Evolutionary conservation across 2,329 filamentous ascomycete genomes (phyloP).

Genomic region (Penicillium palitans): DNA sequence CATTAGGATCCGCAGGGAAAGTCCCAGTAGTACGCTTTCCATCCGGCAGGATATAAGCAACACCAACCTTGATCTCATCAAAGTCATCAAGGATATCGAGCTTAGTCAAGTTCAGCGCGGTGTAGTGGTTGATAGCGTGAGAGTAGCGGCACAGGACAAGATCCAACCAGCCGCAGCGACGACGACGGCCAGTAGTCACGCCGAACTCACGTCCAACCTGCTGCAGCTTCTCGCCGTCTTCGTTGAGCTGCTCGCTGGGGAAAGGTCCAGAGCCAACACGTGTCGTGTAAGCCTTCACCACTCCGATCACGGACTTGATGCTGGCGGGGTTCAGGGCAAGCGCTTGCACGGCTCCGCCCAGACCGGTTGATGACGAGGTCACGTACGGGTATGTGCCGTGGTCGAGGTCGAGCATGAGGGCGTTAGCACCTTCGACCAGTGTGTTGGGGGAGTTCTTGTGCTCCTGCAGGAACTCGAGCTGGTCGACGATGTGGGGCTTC

Average conservation of each 20-base stretch:
- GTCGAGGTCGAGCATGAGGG: constrained; percentile 61
- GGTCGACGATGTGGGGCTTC: constrained; percentile 43
- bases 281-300: constrained; percentile 66
- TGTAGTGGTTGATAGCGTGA: constrained; percentile 56
- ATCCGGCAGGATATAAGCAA: constrained; percentile 54
- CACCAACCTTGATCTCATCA: constrained; percentile 62
- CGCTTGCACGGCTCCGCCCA: constrained; percentile 56
- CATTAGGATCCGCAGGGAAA: constrained; percentile 59
- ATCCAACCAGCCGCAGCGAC: constrained; percentile 66
- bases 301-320: constrained; percentile 60
- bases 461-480: constrained; percentile 55
- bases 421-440: constrained; percentile 64
- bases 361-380: constrained; percentile 50
- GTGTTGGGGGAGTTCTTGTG: constrained; percentile 57
- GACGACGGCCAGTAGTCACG: constrained; percentile 61
- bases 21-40: constrained; percentile 52
- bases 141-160: constrained; percentile 65
- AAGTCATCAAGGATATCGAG: constrained; percentile 65
- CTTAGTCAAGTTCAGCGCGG: constrained; percentile 63
- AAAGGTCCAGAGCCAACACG: constrained; percentile 62
- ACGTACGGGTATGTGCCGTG: constrained; percentile 55
- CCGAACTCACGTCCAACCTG: constrained; percentile 56
- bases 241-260: constrained; percentile 62
- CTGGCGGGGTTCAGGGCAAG: constrained; percentile 59
- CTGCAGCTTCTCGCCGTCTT: constrained; percentile 58